phyloP scores from a whole-genome alignment of 805 yeast species.

The Candida nanaspora region DNA sequence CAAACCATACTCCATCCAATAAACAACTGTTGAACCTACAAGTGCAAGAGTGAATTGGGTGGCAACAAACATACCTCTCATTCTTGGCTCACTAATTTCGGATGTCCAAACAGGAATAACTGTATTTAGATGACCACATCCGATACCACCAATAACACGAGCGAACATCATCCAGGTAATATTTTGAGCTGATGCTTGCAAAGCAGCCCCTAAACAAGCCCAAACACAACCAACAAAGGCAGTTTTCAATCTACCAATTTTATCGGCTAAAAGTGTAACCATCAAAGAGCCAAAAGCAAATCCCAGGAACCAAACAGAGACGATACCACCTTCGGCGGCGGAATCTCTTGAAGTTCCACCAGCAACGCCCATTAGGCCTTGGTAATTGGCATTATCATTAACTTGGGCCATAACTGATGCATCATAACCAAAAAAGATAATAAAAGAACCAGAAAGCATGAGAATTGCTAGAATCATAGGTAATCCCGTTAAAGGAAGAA shows the following conservation, averaged over 20 bases:
- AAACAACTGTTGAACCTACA: constrained; percentile 24
- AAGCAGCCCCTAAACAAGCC: constrained; percentile 16
- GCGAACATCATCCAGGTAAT: constrained; percentile 24
- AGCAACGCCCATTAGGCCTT: constrained; percentile 3
- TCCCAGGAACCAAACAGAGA: constrained; percentile 40
- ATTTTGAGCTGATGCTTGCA: constrained; percentile 14
- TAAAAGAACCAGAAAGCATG: constrained; percentile 3
- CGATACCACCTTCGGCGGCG: constrained; percentile 31
- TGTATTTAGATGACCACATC: constrained; percentile 29
- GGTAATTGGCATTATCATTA: constrained; percentile 17
- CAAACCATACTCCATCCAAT: constrained; percentile 30
- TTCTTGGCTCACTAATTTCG: constrained; percentile 26
- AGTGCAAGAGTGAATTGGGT: constrained; percentile 24
- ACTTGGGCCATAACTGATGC: constrained; percentile 42
- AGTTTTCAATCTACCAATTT: constrained; percentile 32
- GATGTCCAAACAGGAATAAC: constrained; percentile 32
- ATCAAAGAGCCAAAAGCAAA: constrained; percentile 32
- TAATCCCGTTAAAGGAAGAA: not conserved
- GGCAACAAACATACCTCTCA: constrained; percentile 27
- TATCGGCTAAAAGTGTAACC: constrained; percentile 21
- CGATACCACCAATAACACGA: constrained; percentile 27
- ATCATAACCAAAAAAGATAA: constrained; percentile 28
- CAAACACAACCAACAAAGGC: constrained; percentile 7
- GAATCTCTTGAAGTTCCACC: constrained; percentile 5
- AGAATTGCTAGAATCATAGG: constrained; percentile 1